Base-by-base conservation (phyloP, 148 eudicot genomes). In the Dianthus caryophyllus region DNA sequence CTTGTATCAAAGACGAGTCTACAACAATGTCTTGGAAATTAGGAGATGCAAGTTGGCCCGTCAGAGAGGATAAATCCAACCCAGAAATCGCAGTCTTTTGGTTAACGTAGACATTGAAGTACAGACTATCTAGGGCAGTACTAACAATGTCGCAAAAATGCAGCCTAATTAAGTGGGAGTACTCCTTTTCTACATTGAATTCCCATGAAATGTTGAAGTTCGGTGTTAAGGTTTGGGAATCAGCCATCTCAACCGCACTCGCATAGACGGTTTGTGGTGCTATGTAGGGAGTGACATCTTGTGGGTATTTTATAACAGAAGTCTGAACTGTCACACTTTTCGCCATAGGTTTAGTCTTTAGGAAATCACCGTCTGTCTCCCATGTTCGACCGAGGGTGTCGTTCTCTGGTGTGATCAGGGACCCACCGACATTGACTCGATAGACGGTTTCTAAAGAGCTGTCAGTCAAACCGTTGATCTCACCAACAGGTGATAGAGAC, bases 111-210 rank as follows among this genome's bases (percentile, higher is more conserved):
- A 90, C 89, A 52, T 88, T 90, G 73, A 86, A 90, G 73, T 85
- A 88, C 26, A 90, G 78, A 31, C 86, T 91, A 54, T 90, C 78
- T 7, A 82, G 65, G 0, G 89, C 76, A 58, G 83, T 77, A 74
- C 95, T 88, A 8, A 90, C 81, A 17, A 90, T 90, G 41, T 90
- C 97, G 48, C 87, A 84, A 20, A 90, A 90, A 80, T 90, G 97
- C 31, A 90, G 36, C 31, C 97, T 81, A 1, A 90, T 61, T 18
- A 90, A 71, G 73, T 90, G 82, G 9, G 80, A 26, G 59, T 68
- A 83, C 0, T 83, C 77, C 47, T 67, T 66, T 29, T 84, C 86
- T 9, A 90, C 75, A 8, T 77, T 56, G 22, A 90, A 67, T 8
- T 61, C 73, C 97, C 95, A 90, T 3, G 89, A 79, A 0, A 90